Evolutionary conservation across 2,329 filamentous ascomycete genomes (phyloP).

Genomic region (Juglanconis sp.): DNA sequence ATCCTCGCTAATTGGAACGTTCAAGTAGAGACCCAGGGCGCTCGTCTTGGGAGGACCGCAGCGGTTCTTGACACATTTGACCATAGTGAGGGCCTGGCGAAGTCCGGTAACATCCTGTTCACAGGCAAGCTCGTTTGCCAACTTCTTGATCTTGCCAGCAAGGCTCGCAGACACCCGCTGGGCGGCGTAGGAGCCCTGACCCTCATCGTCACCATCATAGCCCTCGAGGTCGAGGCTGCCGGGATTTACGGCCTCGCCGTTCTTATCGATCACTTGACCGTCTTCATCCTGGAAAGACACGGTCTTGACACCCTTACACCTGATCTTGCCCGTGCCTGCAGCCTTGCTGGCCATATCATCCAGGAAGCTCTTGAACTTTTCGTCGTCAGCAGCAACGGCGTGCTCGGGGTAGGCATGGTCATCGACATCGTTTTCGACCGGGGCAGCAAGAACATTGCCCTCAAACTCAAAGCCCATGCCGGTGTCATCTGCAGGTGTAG

Average conservation of each 20-base stretch:
- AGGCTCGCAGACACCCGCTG: background rate
- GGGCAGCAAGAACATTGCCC: background rate
- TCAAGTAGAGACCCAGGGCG: slow-evolving; percentile 3
- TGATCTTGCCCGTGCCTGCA: too few relatives aligned
- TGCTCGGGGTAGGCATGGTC: slow-evolving; percentile 5
- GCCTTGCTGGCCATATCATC: background rate
- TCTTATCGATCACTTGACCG: background rate
- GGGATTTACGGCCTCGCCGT: background rate
- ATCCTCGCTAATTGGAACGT: background rate
- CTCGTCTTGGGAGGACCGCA: background rate
- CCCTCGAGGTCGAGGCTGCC: background rate
- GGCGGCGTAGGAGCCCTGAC: background rate
- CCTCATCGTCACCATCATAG: background rate
- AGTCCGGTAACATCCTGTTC: background rate
- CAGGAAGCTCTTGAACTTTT: background rate
- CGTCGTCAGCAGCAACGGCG: background rate
- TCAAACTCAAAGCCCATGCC: background rate
- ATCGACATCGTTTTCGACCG: background rate
- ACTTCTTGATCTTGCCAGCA: background rate
- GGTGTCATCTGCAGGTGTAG: too few relatives aligned
- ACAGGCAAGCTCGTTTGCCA: background rate
- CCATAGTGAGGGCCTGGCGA: slow-evolving; percentile 3
- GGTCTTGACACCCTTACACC: too few relatives aligned
- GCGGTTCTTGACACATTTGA: slow-evolving; percentile 1
- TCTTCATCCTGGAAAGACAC: background rate